A percentile compares a stretch with the other conserved stretches of the same genome.
Conservation (phyloP, 192 early-diverging fungal genomes). For the Glomus cerebriforme region DNA sequence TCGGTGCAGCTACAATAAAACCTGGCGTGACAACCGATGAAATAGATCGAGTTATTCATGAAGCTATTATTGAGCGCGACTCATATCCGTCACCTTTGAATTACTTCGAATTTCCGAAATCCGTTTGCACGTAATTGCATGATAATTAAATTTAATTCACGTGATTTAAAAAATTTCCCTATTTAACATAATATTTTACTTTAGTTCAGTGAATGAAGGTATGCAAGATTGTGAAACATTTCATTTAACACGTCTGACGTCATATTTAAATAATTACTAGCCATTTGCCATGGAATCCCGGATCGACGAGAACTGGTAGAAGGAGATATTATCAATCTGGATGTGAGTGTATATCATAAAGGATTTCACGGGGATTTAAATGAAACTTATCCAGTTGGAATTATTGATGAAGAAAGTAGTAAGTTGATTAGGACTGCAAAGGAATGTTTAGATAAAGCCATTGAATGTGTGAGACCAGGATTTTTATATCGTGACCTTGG, state of each 20-base stretch:
- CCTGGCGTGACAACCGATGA: conserved; percentile 93
- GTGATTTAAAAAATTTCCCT: too few species aligned
- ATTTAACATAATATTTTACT: neutral
- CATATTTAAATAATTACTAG: conserved; percentile 36
- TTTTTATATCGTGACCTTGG: conserved; percentile 91
- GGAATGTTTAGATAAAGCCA: conserved; percentile 90
- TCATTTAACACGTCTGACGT: neutral
- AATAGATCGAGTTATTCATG: conserved; percentile 94
- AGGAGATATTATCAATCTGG: conserved; percentile 96
- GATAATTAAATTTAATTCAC: conserved; percentile 13
- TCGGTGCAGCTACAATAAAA: conserved; percentile 74
- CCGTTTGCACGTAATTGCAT: conserved; percentile 78
- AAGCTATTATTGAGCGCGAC: conserved; percentile 88
- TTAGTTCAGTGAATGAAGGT: conserved; percentile 52
- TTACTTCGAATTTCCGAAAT: conserved; percentile 96
- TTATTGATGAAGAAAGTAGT: conserved; percentile 73
- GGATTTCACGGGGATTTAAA: conserved; percentile 97
- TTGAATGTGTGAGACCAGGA: conserved; percentile 90
- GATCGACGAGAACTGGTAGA: conserved; percentile 90
- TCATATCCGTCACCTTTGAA: conserved; percentile 96
- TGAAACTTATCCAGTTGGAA: conserved; percentile 90
- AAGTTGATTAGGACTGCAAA: conserved; percentile 81
- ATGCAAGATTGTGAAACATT: neutral
- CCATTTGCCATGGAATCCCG: conserved; percentile 98
- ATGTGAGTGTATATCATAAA: conserved; percentile 85